These are phyloP conservation scores for Gymnopilus dilepis DNA, from an alignment of 768 basidiomycete genomes.

Conservation along the genomic window DNA sequence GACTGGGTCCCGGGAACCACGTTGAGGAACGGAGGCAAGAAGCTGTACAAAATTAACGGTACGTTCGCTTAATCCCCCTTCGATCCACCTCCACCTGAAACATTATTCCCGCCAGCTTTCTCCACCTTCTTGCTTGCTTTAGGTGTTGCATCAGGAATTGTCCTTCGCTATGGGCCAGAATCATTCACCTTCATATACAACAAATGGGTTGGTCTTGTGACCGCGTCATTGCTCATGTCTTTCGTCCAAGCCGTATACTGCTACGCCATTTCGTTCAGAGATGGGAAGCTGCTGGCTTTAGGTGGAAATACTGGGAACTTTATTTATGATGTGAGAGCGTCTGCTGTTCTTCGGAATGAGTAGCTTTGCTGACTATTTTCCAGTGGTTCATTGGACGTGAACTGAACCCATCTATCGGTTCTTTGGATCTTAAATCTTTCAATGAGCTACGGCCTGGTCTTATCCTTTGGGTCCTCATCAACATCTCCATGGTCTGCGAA, in stretches of 20 bases:
- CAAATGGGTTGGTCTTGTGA: slow-evolving; percentile 88
- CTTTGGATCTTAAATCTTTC: slow-evolving; percentile 66
- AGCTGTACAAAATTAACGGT: slow-evolving; percentile 97
- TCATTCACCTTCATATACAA: slow-evolving; percentile 91
- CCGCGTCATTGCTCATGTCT: slow-evolving; percentile 83
- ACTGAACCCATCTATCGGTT: slow-evolving; percentile 88
- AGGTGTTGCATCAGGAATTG: slow-evolving; percentile 70
- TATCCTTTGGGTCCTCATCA: slow-evolving; percentile 89
- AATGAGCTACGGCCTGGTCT: slow-evolving; percentile 91
- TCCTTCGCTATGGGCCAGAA: slow-evolving; percentile 75
- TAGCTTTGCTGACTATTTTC: background rate
- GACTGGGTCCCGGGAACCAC: slow-evolving; percentile 72
- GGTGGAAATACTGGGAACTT: slow-evolving; percentile 91
- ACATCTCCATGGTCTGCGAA: slow-evolving; percentile 90
- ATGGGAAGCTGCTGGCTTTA: slow-evolving; percentile 77
- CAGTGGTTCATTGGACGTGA: slow-evolving; percentile 96
- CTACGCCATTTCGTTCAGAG: slow-evolving; percentile 72
- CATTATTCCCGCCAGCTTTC: slow-evolving; percentile 69
- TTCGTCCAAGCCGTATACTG: slow-evolving; percentile 72
- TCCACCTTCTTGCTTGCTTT: slow-evolving; percentile 84
- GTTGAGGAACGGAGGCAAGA: slow-evolving; percentile 76
- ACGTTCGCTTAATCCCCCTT: slow-evolving; percentile 27
- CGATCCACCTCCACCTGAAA: slow-evolving; percentile 5
- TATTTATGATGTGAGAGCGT: slow-evolving; percentile 83
- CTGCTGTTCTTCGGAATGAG: background rate